Evolutionary conservation across 768 basidiomycete genomes (phyloP), one percentile per base, ranked within the genome.

Genomic region (Tylopilus balloui): DNA sequence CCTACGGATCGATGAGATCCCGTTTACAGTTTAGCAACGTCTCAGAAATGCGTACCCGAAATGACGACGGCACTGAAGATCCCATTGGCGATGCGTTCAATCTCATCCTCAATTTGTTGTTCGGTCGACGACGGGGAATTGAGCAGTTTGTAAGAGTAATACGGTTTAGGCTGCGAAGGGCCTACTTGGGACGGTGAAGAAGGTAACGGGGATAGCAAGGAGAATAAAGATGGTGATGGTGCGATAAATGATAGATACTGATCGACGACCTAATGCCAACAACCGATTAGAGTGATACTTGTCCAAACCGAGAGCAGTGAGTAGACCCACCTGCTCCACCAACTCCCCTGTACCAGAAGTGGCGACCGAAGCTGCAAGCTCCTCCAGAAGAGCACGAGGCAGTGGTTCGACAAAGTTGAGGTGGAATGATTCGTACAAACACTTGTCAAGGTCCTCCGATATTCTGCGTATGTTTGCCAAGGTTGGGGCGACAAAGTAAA

Each of bases 161-260:
- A 66, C 2, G 76, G 66, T 35, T 58, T 67, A 3, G 71, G 57
- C 21, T 70, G 66, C 9, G 69, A 62, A 24, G 74, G 59, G 12
- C 71, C 52, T 3, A 73, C 54, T 27, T 69, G 59, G 17, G 70
- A 51, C 13, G 71, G 53, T 11, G 70, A 48, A 20, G 74, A 66
- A 10, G 75, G 64, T 1, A 76, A 68, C 8, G 80, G 79, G 2
- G 90, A 81, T 9, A 96, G 68, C 15, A 98, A 77, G 27, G 94
- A 96, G 71, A 98, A 99, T 21, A 98, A 74, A 4, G 90, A 90
- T 4, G 89, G 82, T 3, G 93, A 92, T 24, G 96, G 96, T 1
- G 90, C 79, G 40, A 99, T 86, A 69, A 97, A 99, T 42, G 96
- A 94, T 15, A 99, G 78, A 65, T 97, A 95, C 69, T 99, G 96